Evolutionary conservation across 31 red algal species (phyloP).

Genomic region (Porphyra umbilicalis): DNA sequence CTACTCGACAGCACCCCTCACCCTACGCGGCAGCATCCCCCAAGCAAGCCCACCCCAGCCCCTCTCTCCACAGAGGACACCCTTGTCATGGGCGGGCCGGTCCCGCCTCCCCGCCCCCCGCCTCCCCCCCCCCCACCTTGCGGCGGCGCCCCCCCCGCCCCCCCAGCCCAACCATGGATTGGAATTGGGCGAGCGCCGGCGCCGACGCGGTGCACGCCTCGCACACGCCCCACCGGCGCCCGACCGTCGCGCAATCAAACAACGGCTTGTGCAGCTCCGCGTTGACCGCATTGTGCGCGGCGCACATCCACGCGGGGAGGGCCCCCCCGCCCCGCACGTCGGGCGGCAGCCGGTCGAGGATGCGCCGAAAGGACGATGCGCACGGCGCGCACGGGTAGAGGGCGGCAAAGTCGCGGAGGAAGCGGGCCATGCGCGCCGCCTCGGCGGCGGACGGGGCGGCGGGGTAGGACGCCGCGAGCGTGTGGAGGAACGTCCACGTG

Average conservation of each 20-base stretch:
- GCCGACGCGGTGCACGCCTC: slow-evolving; percentile 43
- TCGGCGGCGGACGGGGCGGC: slow-evolving; percentile 12
- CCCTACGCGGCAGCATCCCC: too few species aligned
- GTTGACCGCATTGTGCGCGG: slow-evolving; percentile 77
- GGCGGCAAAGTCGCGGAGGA: slow-evolving; percentile 62
- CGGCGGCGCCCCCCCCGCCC: background rate
- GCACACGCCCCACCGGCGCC: slow-evolving; percentile 55
- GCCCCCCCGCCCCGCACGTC: slow-evolving; percentile 8
- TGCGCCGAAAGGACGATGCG: slow-evolving; percentile 43
- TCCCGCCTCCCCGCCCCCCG: too few species aligned
- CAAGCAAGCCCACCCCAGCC: background rate
- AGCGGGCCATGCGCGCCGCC: slow-evolving; percentile 25
- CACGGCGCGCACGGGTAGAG: slow-evolving; percentile 79
- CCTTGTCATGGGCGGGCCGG: too few species aligned
- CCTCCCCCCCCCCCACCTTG: background rate
- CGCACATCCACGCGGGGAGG: slow-evolving; percentile 75
- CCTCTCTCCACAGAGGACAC: background rate
- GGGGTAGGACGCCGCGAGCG: slow-evolving; percentile 62
- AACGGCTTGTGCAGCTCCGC: slow-evolving; percentile 49
- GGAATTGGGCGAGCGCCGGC: slow-evolving; percentile 34
- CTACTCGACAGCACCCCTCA: too few species aligned
- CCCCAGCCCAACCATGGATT: background rate
- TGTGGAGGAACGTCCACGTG: slow-evolving; percentile 89
- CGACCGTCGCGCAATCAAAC: slow-evolving; percentile 58
- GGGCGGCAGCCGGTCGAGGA: slow-evolving; percentile 36